These are phyloP conservation scores for Xylaria cubensis DNA, from an alignment of 495 filamentous ascomycete genomes.

Conservation along the genomic window DNA sequence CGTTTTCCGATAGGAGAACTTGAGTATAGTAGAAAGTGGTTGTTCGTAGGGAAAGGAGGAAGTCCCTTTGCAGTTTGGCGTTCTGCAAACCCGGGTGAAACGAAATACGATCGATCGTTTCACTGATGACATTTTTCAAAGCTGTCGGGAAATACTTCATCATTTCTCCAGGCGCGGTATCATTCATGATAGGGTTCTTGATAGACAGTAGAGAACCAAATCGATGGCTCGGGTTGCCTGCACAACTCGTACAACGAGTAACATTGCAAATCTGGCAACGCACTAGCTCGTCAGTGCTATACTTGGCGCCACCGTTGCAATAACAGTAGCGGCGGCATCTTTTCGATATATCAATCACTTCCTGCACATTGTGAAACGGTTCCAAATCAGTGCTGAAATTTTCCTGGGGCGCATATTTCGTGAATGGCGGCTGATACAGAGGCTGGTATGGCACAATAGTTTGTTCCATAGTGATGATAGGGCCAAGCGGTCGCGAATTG, in stretches of 20 bases:
- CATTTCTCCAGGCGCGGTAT: slow-evolving; percentile 14
- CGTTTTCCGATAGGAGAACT: slow-evolving; percentile 43
- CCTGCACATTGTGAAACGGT: not conserved
- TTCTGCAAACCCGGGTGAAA: not conserved
- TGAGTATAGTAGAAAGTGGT: slow-evolving; percentile 41
- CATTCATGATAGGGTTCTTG: slow-evolving; percentile 21
- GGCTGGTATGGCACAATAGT: slow-evolving; percentile 10
- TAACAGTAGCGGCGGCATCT: slow-evolving; percentile 41
- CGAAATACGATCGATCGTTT: slow-evolving; percentile 7
- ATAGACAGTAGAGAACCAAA: slow-evolving; percentile 19
- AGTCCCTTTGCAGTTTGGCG: not conserved
- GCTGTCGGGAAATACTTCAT: slow-evolving; percentile 34
- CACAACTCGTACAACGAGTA: slow-evolving; percentile 41
- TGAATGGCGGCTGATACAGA: slow-evolving; percentile 6
- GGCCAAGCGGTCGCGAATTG: not conserved
- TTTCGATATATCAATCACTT: slow-evolving; percentile 9
- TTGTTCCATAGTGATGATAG: not conserved
- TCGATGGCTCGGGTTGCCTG: slow-evolving; percentile 44
- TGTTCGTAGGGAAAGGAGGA: slow-evolving; percentile 15
- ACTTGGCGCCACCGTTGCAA: slow-evolving; percentile 42
- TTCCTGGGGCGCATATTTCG: not conserved
- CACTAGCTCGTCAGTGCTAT: slow-evolving; percentile 35
- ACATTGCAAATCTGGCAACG: slow-evolving; percentile 29
- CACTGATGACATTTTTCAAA: slow-evolving; percentile 11
- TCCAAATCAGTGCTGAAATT: not conserved